Evolutionary conservation across 495 filamentous ascomycete species (phyloP), one percentile per base, ranked within the genome.

Genomic region (Daldinia loculata): DNA sequence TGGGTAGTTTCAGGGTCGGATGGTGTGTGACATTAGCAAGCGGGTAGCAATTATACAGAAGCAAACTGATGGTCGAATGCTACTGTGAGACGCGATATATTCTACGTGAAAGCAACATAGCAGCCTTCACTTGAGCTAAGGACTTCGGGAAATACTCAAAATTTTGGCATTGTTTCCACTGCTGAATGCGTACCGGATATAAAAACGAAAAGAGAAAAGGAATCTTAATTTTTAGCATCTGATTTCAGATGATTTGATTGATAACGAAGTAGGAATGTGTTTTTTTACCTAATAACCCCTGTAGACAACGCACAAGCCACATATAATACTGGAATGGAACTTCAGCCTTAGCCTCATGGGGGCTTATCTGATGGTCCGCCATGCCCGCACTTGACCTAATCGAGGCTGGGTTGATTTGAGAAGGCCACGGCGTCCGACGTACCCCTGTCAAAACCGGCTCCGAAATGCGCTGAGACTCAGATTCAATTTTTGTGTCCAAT

Each of bases 391-490:
- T 65, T 56, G 27, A 56, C 56, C 52, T 45, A 36, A 57, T 65
- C 3, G 0, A 29, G 19, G 43, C 8, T 32, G 19, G 53, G 6
- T 34, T 29, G 53, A 19, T 22, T 29, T 29, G 53, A 36, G 30
- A 43, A 26, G 62, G 43, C 43, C 43, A 48, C 36, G 51, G 60
- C 52, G 60, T 51, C 50, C 24, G 27, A 50, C 36, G 39, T 6
- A 66, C 56, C 61, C 67, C 61, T 69, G 67, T 17, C 14, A 60
- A 58, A 59, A 55, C 53, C 60, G 67, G 59, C 67, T 70, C 67
- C 67, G 67, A 70, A 65, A 61, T 70, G 50, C 67, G 67, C 67
- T 50, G 61, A 48, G 50, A 29, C 26, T 53, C 6, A 45, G 57
- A 67, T 62, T 62, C 24, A 41, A 69, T 17, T 57, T 53, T 48